A percentile compares a stretch with the other conserved stretches of the same genome.
These are phyloP conservation scores for Symbiodinium natans DNA, from an alignment of 73 alveolate genomes.

Conservation along the genomic window DNA sequence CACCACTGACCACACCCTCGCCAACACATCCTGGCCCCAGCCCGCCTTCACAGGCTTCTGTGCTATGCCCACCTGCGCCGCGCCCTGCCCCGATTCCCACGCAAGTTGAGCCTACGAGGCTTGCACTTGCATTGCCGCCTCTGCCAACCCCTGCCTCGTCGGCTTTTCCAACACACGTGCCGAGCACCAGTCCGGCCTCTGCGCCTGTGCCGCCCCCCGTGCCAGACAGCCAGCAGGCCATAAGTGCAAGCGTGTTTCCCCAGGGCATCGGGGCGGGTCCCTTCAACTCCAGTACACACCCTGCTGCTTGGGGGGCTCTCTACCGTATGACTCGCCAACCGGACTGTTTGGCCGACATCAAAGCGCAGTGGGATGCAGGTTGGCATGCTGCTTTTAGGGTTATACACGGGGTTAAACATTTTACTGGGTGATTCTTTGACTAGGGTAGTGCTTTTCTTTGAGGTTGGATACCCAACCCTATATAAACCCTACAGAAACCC, in stretches of 20 bases:
- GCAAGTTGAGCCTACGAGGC: no score
- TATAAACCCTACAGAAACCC: no score
- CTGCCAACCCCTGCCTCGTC: not conserved
- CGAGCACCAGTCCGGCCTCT: not conserved
- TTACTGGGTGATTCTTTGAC: no score
- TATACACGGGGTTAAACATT: no score
- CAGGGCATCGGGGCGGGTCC: not conserved
- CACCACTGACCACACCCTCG: no score
- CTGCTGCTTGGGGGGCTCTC: slow-evolving; percentile 44
- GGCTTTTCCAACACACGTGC: not conserved
- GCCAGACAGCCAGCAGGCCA: no score
- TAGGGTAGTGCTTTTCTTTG: no score
- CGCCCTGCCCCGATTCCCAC: not conserved
- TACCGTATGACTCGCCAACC: slow-evolving; percentile 6
- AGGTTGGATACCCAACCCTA: no score
- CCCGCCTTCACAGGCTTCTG: not conserved
- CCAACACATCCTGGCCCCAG: not conserved
- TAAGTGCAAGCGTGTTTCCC: not conserved
- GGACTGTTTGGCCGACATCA: not conserved
- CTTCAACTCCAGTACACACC: slow-evolving; percentile 42
- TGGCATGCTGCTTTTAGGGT: no score
- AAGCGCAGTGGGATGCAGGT: slow-evolving; percentile 48
- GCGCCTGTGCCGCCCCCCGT: no score
- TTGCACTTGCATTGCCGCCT: not conserved
- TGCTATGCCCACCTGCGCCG: not conserved